A percentile compares a stretch with the other conserved stretches of the same genome.
Evolutionary conservation across 2,329 filamentous ascomycete genomes (phyloP).

Genomic region (Exutisphaerella laricina): DNA sequence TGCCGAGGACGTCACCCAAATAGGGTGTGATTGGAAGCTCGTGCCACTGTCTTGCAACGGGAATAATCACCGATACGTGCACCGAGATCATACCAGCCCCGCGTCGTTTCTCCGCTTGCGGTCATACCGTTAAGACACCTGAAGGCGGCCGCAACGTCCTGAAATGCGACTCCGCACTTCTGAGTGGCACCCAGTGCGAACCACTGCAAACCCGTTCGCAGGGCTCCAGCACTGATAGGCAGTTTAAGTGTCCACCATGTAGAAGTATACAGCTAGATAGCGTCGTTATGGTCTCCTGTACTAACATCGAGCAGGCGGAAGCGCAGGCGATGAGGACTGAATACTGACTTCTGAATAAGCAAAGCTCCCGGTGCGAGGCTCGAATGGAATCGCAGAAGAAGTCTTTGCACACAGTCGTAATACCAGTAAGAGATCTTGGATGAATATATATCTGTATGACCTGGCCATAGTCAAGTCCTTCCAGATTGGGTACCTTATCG

Average conservation of each 20-base stretch:
- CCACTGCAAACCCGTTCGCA: conserved; percentile 1
- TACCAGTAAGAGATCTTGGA: conserved; percentile 11
- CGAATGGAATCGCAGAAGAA: conserved; percentile 7
- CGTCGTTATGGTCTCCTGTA: background rate
- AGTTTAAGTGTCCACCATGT: conserved; percentile 3
- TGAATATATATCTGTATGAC: conserved; percentile 9
- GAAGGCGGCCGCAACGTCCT: conserved; percentile 4
- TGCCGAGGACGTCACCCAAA: too few species aligned
- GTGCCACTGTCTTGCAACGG: too few species aligned
- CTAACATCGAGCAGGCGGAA: conserved; percentile 8
- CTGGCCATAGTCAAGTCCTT: conserved; percentile 10
- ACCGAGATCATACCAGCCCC: too few species aligned
- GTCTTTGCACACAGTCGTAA: conserved; percentile 9
- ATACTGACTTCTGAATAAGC: conserved; percentile 8
- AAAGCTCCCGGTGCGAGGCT: conserved; percentile 2
- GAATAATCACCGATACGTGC: too few species aligned
- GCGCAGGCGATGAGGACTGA: conserved; percentile 13
- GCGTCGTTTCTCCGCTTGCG: conserved; percentile 1
- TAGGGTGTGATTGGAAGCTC: too few species aligned
- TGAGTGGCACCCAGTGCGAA: background rate
- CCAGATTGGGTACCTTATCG: conserved; percentile 10
- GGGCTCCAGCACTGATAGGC: conserved; percentile 1
- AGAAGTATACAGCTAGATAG: background rate
- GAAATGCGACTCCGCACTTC: conserved; percentile 5
- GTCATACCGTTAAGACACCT: conserved; percentile 3